Conservation (phyloP, 345 rosid species). For the Jatropha curcas region DNA sequence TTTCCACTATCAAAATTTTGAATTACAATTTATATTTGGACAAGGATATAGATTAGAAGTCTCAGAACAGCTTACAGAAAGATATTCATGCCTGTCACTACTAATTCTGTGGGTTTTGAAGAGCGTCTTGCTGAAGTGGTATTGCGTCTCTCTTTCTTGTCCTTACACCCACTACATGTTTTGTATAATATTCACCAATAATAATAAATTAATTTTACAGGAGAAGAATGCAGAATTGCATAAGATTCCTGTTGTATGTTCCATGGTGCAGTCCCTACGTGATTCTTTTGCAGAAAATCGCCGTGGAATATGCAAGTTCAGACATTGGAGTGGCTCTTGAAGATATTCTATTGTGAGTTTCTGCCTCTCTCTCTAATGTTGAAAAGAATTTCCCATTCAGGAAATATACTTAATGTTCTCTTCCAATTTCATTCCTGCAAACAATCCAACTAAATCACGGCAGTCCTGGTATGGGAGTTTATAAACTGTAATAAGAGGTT, state of each 20-base stretch:
- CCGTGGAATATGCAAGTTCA: conserved; percentile 85
- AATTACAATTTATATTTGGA: conserved; percentile 22
- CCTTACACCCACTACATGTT: background rate
- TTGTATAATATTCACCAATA: background rate
- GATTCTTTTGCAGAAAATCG: conserved; percentile 70
- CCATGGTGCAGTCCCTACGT: conserved; percentile 75
- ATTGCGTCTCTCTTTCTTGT: conserved; percentile 16
- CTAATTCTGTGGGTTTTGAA: conserved; percentile 48
- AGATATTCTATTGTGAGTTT: conserved; percentile 22
- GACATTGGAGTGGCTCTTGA: conserved; percentile 56
- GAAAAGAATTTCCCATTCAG: background rate
- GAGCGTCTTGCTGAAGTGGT: conserved; percentile 83
- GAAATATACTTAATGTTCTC: background rate
- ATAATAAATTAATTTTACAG: conserved; percentile 36
- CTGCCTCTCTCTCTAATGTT: background rate
- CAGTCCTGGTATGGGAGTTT: background rate
- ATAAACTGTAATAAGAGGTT: too few species aligned
- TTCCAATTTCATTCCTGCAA: background rate
- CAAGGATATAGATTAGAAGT: conserved; percentile 61
- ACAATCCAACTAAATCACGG: background rate
- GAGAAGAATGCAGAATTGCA: conserved; percentile 53
- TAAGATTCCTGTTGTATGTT: conserved; percentile 47
- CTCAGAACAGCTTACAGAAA: conserved; percentile 73
- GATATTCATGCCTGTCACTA: conserved; percentile 69
- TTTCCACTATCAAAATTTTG: conserved; percentile 4